phyloP scores from a whole-genome alignment of 768 basidiomycete genomes.

The Coprinellus aureogranulatus region DNA sequence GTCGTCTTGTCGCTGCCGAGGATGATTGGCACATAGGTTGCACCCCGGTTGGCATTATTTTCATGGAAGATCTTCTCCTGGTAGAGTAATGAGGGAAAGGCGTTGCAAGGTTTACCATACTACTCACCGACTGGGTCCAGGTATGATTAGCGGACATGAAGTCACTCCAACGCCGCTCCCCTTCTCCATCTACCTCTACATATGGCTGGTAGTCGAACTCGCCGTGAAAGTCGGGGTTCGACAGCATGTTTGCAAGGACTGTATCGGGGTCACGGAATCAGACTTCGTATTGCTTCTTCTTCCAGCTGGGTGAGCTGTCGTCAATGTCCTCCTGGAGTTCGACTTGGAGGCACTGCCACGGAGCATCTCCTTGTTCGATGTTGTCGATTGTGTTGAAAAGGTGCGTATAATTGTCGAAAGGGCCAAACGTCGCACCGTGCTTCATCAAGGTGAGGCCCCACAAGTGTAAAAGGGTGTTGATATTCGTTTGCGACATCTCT shows the following conservation, averaged over 20 bases:
- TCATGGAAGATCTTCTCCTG: constrained; percentile 26
- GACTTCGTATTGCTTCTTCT: not conserved
- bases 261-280: constrained; percentile 22
- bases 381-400: constrained; percentile 33
- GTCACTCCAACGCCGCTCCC: constrained; percentile 22
- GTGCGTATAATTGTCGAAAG: constrained; percentile 29
- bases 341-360: constrained; percentile 34
- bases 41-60: constrained; percentile 22
- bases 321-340: constrained; percentile 14
- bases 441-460: constrained; percentile 18
- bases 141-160: constrained; percentile 40
- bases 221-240: constrained; percentile 31
- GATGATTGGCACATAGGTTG: constrained; percentile 31
- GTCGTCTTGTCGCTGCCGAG: constrained; percentile 39
- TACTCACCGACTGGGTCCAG: constrained; percentile 37
- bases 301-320: not conserved
- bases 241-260: constrained; percentile 24
- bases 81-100: not conserved
- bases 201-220: constrained; percentile 31
- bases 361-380: constrained; percentile 30
- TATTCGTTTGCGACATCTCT: constrained; percentile 18
- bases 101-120: not conserved
- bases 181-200: constrained; percentile 19
- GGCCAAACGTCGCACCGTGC: constrained; percentile 18
- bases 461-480: constrained; percentile 25